phyloP scores from a whole-genome alignment of 257 asterid species.

The Nicotiana noctiflora region DNA sequence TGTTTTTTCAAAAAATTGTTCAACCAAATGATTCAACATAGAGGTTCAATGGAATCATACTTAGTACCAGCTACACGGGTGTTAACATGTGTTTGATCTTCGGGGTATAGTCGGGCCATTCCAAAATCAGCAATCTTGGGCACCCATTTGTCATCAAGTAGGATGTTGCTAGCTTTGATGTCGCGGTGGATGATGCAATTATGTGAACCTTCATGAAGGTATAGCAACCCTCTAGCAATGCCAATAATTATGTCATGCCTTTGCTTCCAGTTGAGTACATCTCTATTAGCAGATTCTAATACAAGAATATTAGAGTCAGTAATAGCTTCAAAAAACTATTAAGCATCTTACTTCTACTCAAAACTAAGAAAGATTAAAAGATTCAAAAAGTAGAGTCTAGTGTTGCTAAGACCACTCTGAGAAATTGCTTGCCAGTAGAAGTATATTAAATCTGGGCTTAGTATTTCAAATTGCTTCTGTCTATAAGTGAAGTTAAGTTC shows the following conservation, averaged over 20 bases:
- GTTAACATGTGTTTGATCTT: slow-evolving; percentile 70
- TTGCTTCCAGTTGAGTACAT: slow-evolving; percentile 59
- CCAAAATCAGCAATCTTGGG: slow-evolving; percentile 98
- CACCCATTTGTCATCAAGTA: slow-evolving; percentile 77
- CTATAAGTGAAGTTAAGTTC: neutral
- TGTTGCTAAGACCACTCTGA: neutral
- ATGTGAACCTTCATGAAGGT: slow-evolving; percentile 89
- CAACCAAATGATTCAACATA: neutral
- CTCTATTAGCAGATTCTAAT: slow-evolving; percentile 49
- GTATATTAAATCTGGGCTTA: neutral
- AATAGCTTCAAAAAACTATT: slow-evolving; percentile 6
- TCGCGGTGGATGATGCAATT: slow-evolving; percentile 79
- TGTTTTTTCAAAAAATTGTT: neutral
- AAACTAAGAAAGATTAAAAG: neutral
- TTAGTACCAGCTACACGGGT: slow-evolving; percentile 94
- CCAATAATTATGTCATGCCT: slow-evolving; percentile 71
- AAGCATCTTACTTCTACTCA: neutral
- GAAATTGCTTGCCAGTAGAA: neutral
- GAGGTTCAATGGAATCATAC: slow-evolving; percentile 31
- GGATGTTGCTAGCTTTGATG: slow-evolving; percentile 86
- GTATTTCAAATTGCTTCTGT: neutral
- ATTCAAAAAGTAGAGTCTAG: neutral
- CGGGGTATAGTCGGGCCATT: slow-evolving; percentile 76
- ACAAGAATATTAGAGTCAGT: slow-evolving; percentile 13
- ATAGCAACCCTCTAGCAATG: slow-evolving; percentile 72